Percentiles rank a stretch among this genome's conserved stretches.
These are phyloP conservation scores for Solanum chacoense DNA, from an alignment of 305 asterid species.

Conservation along the genomic window DNA sequence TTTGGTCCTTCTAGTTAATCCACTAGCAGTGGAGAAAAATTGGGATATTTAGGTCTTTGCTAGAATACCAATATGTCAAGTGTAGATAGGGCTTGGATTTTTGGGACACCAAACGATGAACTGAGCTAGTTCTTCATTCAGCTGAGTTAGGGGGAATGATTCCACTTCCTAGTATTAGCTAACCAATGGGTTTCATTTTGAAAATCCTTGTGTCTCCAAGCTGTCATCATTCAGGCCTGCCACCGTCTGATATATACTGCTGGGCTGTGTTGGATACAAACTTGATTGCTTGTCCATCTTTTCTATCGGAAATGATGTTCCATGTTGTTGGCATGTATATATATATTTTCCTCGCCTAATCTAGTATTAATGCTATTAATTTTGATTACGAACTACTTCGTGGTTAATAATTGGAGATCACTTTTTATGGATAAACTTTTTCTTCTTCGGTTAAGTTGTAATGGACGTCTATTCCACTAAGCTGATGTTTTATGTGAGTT, in stretches of 20 bases:
- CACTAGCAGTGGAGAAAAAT: neutral
- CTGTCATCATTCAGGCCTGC: neutral
- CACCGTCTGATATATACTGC: neutral
- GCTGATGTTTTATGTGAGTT: neutral
- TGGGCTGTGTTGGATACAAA: neutral
- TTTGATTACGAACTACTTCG: neutral
- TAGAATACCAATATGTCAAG: neutral
- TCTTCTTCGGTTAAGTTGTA: neutral
- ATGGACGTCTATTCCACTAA: neutral
- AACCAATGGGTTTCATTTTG: neutral
- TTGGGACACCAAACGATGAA: neutral
- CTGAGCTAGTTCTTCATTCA: neutral
- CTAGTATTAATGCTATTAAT: neutral
- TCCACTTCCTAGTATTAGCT: neutral
- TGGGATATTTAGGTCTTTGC: neutral
- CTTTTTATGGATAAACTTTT: neutral
- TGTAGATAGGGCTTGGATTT: neutral
- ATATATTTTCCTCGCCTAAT: neutral
- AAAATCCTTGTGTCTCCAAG: neutral
- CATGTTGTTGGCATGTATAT: neutral
- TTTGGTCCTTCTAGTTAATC: neutral
- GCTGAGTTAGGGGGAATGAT: neutral
- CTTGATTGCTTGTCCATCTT: neutral
- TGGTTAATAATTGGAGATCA: neutral
- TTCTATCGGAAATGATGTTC: neutral